Percentiles rank a stretch among this genome's conserved stretches.
phyloP scores from a whole-genome alignment of 2,329 filamentous ascomycete species.

The Phaeosphaeriaceae sp. region DNA sequence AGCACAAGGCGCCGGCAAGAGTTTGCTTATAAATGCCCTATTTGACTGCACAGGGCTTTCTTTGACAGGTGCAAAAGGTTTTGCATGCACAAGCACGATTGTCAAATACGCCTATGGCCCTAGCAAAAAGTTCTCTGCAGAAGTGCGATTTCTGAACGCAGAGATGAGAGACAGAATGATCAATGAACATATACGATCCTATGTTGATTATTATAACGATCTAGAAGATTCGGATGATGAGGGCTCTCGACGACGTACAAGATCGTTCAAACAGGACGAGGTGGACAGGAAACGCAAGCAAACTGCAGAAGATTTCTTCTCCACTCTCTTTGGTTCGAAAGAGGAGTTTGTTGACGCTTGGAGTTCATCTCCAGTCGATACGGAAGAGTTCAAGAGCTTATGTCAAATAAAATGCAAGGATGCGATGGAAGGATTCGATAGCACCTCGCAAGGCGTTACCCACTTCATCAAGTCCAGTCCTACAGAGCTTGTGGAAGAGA shows the following conservation, averaged over 20 bases:
- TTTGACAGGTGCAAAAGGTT: conserved; percentile 25
- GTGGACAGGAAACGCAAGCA: conserved; percentile 20
- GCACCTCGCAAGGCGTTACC: not conserved
- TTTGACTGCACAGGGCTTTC: conserved; percentile 26
- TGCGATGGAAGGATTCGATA: conserved; percentile 7
- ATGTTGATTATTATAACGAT: conserved; percentile 19
- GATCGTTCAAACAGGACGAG: conserved; percentile 12
- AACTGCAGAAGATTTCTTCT: conserved; percentile 29
- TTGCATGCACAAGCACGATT: conserved; percentile 26
- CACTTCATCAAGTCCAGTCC: conserved; percentile 5
- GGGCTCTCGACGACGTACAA: not conserved
- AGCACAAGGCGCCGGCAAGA: conserved; percentile 32
- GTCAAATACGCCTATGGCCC: conserved; percentile 14
- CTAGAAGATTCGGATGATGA: conserved; percentile 25
- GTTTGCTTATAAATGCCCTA: conserved; percentile 21
- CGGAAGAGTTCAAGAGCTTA: conserved; percentile 15
- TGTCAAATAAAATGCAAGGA: conserved; percentile 25
- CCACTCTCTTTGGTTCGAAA: conserved; percentile 20
- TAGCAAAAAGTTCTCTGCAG: conserved; percentile 10
- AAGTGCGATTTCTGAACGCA: conserved; percentile 21
- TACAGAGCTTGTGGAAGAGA: conserved; percentile 14
- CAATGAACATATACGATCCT: conserved; percentile 18
- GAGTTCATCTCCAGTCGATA: conserved; percentile 8
- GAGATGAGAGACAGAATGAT: conserved; percentile 19
- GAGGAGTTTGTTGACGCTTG: conserved; percentile 19